Percentiles rank a stretch among this genome's conserved stretches.
Conservation (phyloP, 192 early-diverging fungal species). For the Coemansia sp. region DNA sequence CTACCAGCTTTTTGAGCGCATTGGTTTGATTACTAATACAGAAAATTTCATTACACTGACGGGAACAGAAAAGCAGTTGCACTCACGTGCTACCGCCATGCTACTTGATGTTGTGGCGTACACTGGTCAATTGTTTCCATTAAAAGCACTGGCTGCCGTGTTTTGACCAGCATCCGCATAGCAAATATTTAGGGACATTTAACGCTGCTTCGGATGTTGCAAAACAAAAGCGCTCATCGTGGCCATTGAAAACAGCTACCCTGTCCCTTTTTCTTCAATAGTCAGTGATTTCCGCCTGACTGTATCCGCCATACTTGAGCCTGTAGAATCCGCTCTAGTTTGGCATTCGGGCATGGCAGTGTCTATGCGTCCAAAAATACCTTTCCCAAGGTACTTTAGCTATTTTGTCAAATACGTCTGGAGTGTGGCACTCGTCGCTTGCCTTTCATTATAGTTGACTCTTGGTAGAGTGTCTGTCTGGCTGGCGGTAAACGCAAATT, state of each 20-base stretch:
- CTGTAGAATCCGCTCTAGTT: too few relatives aligned
- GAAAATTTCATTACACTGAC: too few relatives aligned
- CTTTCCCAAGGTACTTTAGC: too few relatives aligned
- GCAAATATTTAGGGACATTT: not conserved
- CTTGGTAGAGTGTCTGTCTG: not conserved
- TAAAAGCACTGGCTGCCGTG: not conserved
- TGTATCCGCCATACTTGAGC: not conserved
- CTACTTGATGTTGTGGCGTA: not conserved
- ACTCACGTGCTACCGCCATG: not conserved
- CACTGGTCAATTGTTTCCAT: not conserved
- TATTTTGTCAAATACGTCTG: too few relatives aligned
- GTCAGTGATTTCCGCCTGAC: not conserved
- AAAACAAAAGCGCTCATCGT: not conserved
- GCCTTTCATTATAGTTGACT: too few relatives aligned
- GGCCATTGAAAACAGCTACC: not conserved
- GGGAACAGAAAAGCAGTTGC: not conserved
- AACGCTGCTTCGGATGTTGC: not conserved
- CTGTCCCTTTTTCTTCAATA: not conserved
- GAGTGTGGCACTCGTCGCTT: too few relatives aligned
- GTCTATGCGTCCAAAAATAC: too few relatives aligned
- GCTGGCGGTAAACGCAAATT: too few relatives aligned
- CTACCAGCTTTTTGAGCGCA: too few relatives aligned
- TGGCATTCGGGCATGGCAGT: too few relatives aligned
- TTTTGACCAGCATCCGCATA: not conserved
- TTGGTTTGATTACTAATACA: too few relatives aligned